Evolutionary conservation across 352 stramenopile species (phyloP), one percentile per base, ranked within the genome.

Genomic region (Elongisporangium anandrum): DNA sequence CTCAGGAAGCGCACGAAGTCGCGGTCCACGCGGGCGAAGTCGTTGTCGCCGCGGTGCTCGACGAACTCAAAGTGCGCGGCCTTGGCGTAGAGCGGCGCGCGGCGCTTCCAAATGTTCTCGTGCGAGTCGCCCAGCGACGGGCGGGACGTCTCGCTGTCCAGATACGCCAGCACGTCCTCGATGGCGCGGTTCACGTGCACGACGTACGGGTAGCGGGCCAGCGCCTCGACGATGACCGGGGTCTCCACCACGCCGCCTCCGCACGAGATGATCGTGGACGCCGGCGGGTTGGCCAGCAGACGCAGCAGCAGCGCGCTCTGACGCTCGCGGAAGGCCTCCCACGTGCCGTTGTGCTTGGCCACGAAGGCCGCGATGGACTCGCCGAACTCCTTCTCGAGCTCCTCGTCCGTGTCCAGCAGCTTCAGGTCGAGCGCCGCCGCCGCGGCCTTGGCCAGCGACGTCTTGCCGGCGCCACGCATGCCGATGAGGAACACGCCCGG

Each of bases 381-480:
- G 24, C 79, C 81, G 39, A 92, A 81, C 45, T 82, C 61, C 54
- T 84, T 65, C 59, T 89, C 77, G 12, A 96, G 67, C 63, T 85
- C 69, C 16, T 78, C 74, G 66, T 96, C 88, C 34, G 85, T 92
- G 52, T 96, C 88, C 19, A 96, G 61, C 20, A 90, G 65, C 53
- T 72, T 59, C 57, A 93, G 60, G 29, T 72, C 75, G 15, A 96
- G 68, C 12, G 66, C 57, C 10, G 48, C 17, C 0, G 84, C 74
- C 0, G 79, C 84, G 0, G 72, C 63, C n/a, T 77, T 73, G 2
- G 75, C 88, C 39, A 96, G 60, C 13, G 86, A 94, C 20, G 79
- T 87, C 70, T 96, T 96, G 49, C 88, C 88, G 21, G 81, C 85
- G 39, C 88, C 88, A 41, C 88, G 88, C 86, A 96, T 95, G 52